Conservation (phyloP, 2,329 filamentous ascomycete genomes). For the Hymenotorrendiella dingleyae region DNA sequence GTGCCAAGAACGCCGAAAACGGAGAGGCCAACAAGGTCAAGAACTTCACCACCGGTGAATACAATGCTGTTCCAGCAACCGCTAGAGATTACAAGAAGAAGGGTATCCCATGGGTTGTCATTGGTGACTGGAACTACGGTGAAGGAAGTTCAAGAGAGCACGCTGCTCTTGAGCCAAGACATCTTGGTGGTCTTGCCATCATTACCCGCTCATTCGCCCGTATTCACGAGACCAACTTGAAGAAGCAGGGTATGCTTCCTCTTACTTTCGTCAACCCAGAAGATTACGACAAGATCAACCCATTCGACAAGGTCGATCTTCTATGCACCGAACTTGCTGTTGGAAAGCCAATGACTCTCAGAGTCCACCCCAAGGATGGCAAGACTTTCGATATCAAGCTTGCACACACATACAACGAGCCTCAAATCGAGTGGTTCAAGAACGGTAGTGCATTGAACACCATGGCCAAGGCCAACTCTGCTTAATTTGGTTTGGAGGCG, state of each 20-base stretch:
- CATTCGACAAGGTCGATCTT: constrained; percentile 86
- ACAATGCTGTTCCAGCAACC: constrained; percentile 83
- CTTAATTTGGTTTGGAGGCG: constrained; percentile 7
- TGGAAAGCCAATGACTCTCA: constrained; percentile 87
- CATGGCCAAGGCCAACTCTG: constrained; percentile 68
- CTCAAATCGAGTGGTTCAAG: constrained; percentile 98
- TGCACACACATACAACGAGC: constrained; percentile 94
- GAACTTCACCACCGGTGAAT: constrained; percentile 80
- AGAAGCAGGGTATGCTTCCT: constrained; percentile 99
- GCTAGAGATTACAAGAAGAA: constrained; percentile 98
- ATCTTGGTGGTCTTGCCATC: constrained; percentile 94
- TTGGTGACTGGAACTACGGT: constrained; percentile 99
- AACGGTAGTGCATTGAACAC: constrained; percentile 97
- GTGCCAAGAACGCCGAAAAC: constrained; percentile 93
- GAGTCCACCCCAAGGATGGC: constrained; percentile 87
- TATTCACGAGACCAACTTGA: constrained; percentile 99
- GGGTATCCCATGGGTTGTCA: constrained; percentile 91
- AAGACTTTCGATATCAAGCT: constrained; percentile 75
- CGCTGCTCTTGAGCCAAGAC: constrained; percentile 92
- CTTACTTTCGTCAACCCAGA: constrained; percentile 90
- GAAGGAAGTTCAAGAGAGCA: constrained; percentile 98
- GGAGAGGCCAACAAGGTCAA: constrained; percentile 96
- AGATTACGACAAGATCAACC: constrained; percentile 96
- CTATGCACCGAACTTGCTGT: constrained; percentile 83
- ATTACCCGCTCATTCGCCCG: constrained; percentile 93